Base-by-base conservation (phyloP, 1,139 yeast genomes). In the Geotrichum restrictum region DNA sequence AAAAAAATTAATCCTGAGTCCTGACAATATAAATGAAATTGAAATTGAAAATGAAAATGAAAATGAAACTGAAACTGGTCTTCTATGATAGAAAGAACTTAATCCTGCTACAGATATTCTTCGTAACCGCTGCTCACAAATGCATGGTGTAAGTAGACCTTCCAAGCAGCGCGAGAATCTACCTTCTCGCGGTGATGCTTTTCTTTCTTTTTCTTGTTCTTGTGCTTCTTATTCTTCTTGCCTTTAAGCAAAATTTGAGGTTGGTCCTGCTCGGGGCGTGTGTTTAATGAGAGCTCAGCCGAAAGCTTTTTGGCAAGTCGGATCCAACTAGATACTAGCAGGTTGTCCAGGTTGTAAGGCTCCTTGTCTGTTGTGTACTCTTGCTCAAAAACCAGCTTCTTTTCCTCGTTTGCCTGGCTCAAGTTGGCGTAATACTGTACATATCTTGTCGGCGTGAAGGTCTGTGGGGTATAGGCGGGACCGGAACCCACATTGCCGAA, bases 391-490 rank as follows among this genome's bases (percentile, higher is more conserved):
- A 64, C 70, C 59, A 86, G 84, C n/a, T 74, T 65, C 59, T 76
- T 73, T 19, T 72, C 62, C 1, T 80, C 59, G 59, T 82, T 78
- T 51, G 82, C 76, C 6, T 66, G 60, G 31, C 75, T 71, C 59
- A 87, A 73, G 65, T 88, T 88, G 13, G 82, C 77, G 64, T 72
- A 87, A 65, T 83, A 87, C 64, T 86, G 95, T 1, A 81, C 81
- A 65, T 83, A 88, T 56, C 80, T 73, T 48, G 78, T 76, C 0
- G 95, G 96, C 0, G 93, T 77, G 60, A 84, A 85, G 14, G 81
- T 65, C 69, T 87, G 95, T 1, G 82, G 79, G 1, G 72, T 69
- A 65, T 83, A 86, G 0, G 83, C 96, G 1, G 96, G 96, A 0
- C 96, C 96, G 34, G 82, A 66, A 1, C 78, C 75, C 18, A 71